A percentile compares a stretch with the other conserved stretches of the same genome.
phyloP scores from a whole-genome alignment of 768 basidiomycete genomes.

The Termitomyces sp. region DNA sequence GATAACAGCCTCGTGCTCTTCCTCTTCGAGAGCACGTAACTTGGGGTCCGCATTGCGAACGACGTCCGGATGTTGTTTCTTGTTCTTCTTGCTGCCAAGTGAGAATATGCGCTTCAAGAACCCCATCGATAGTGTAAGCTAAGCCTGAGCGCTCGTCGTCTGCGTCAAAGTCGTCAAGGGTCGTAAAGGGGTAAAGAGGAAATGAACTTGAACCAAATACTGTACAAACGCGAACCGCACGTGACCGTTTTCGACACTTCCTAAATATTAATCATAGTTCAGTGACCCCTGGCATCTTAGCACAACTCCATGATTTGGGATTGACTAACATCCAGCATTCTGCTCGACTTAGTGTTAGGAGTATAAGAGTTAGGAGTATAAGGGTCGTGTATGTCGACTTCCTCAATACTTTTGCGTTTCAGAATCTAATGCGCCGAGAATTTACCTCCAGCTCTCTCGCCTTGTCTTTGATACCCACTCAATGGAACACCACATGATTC shows the following conservation, averaged over 20 bases:
- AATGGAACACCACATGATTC: slow-evolving; percentile 24
- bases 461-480: neutral
- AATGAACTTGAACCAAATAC: slow-evolving; percentile 41
- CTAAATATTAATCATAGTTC: too few relatives aligned
- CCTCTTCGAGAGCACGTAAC: slow-evolving; percentile 32
- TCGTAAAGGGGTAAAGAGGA: slow-evolving; percentile 4
- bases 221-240: slow-evolving; percentile 28
- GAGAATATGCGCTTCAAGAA: slow-evolving; percentile 70
- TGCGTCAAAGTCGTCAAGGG: slow-evolving; percentile 13
- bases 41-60: slow-evolving; percentile 19
- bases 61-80: slow-evolving; percentile 26
- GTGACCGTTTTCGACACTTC: slow-evolving; percentile 16
- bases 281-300: too few relatives aligned
- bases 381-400: neutral
- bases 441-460: neutral
- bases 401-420: neutral
- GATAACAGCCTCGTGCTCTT: slow-evolving; percentile 44
- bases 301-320: neutral
- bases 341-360: neutral
- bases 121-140: slow-evolving; percentile 40
- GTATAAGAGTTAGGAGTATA: neutral
- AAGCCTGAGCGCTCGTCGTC: slow-evolving; percentile 12
- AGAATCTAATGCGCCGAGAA: neutral
- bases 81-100: slow-evolving; percentile 58
- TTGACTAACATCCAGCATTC: neutral